phyloP scores from a whole-genome alignment of 2,329 filamentous ascomycete genomes.

The Fusarium sp. region DNA sequence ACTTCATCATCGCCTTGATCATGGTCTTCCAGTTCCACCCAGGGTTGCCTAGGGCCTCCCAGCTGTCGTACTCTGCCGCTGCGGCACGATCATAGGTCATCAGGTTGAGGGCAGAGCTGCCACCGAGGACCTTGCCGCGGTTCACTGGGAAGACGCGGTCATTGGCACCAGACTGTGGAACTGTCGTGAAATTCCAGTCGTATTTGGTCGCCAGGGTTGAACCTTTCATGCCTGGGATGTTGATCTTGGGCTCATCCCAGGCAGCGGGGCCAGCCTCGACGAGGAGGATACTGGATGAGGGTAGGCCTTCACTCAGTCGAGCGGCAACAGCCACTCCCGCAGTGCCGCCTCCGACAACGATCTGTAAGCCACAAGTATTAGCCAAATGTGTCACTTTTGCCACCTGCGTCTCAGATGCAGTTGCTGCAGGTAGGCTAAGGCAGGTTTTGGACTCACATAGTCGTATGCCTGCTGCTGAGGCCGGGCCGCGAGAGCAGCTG shows the following conservation, averaged over 20 bases:
- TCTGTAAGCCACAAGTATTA: constrained; percentile 33
- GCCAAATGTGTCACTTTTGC: constrained; percentile 31
- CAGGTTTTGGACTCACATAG: constrained; percentile 32
- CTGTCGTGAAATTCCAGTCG: constrained; percentile 60
- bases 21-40: constrained; percentile 55
- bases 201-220: constrained; percentile 43
- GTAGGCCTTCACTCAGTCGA: constrained; percentile 49
- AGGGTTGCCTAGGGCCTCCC: constrained; percentile 52
- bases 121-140: constrained; percentile 63
- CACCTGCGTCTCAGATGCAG: not conserved
- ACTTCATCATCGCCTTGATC: constrained; percentile 47
- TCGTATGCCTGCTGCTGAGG: constrained; percentile 27
- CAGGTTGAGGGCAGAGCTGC: constrained; percentile 50
- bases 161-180: constrained; percentile 54
- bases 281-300: constrained; percentile 46
- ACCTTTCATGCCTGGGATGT: constrained; percentile 49
- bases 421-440: not conserved
- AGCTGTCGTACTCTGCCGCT: constrained; percentile 52
- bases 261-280: constrained; percentile 47
- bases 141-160: constrained; percentile 56
- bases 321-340: constrained; percentile 50
- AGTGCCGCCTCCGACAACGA: constrained; percentile 52
- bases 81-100: constrained; percentile 53
- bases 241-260: constrained; percentile 48
- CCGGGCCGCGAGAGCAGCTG: constrained; percentile 30